Percentiles rank a stretch among this genome's conserved stretches.
These are phyloP conservation scores for Colletotrichum sp. DNA, from an alignment of 2,329 filamentous ascomycete genomes.

Conservation along the genomic window DNA sequence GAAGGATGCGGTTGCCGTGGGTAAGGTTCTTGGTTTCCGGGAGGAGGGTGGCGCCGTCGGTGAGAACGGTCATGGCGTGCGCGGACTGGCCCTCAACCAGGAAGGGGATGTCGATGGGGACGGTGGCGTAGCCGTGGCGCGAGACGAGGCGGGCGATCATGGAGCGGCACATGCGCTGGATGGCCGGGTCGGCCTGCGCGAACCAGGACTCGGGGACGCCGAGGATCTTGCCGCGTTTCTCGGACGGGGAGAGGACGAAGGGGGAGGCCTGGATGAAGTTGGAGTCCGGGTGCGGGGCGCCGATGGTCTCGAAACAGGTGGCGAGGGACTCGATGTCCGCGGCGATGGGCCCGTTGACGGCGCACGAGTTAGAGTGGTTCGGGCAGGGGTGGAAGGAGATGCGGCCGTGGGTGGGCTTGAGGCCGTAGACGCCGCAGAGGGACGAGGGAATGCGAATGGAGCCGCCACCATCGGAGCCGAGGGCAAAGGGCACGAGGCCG, in stretches of 20 bases:
- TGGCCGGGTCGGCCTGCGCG: conserved; percentile 43
- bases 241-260: conserved; percentile 28
- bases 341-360: conserved; percentile 72
- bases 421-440: conserved; percentile 76
- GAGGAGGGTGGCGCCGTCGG: conserved; percentile 59
- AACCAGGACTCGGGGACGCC: conserved; percentile 73
- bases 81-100: conserved; percentile 70
- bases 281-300: conserved; percentile 64
- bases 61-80: conserved; percentile 76
- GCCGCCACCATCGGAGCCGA: conserved; percentile 77
- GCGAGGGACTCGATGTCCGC: conserved; percentile 71
- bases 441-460: conserved; percentile 75
- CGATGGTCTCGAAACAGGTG: conserved; percentile 68
- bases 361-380: conserved; percentile 65
- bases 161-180: conserved; percentile 44
- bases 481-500: conserved; percentile 73
- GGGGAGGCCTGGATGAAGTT: conserved; percentile 51
- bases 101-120: conserved; percentile 64
- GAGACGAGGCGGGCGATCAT: conserved; percentile 58
- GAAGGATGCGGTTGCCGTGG: conserved; percentile 68
- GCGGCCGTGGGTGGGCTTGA: conserved; percentile 74
- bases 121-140: conserved; percentile 55
- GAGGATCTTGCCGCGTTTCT: conserved; percentile 50
- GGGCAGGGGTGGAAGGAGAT: conserved; percentile 66
- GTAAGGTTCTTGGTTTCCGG: conserved; percentile 56